Evolutionary conservation across 108 stramenopile genomes (phyloP).

Genomic region (Conticribra guillardii): DNA sequence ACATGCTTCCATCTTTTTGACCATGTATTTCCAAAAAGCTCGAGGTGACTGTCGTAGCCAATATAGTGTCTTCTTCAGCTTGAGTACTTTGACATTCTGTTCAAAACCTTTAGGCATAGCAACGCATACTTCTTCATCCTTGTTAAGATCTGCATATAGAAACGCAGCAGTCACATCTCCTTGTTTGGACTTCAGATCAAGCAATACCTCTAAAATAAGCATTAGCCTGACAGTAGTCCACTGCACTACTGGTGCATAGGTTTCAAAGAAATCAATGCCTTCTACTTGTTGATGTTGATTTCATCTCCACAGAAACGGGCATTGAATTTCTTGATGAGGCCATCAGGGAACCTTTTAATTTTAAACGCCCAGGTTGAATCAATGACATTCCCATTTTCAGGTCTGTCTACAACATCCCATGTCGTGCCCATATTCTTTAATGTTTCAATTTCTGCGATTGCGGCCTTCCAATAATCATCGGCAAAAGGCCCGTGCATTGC

Average conservation of each 20-base stretch:
- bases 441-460: neutral
- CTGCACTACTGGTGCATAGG: slow-evolving; percentile 47
- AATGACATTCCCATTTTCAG: neutral
- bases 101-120: slow-evolving; percentile 8
- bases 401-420: neutral
- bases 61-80: slow-evolving; percentile 14
- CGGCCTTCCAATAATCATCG: neutral
- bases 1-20: neutral
- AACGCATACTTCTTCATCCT: slow-evolving; percentile 8
- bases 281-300: slow-evolving; percentile 50
- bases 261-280: slow-evolving; percentile 62
- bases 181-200: neutral
- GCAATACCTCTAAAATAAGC: neutral
- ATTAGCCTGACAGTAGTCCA: slow-evolving; percentile 21
- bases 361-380: slow-evolving; percentile 39
- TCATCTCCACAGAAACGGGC: slow-evolving; percentile 59
- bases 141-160: slow-evolving; percentile 5
- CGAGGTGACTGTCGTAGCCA: slow-evolving; percentile 7
- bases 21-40: slow-evolving; percentile 5
- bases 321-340: slow-evolving; percentile 44
- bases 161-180: slow-evolving; percentile 5
- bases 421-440: neutral
- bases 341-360: slow-evolving; percentile 28
- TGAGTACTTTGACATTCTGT: slow-evolving; percentile 12
- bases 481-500: neutral